These are phyloP conservation scores for Geranomyces variabilis DNA, from an alignment of 192 early-diverging fungal species.

Conservation along the genomic window DNA sequence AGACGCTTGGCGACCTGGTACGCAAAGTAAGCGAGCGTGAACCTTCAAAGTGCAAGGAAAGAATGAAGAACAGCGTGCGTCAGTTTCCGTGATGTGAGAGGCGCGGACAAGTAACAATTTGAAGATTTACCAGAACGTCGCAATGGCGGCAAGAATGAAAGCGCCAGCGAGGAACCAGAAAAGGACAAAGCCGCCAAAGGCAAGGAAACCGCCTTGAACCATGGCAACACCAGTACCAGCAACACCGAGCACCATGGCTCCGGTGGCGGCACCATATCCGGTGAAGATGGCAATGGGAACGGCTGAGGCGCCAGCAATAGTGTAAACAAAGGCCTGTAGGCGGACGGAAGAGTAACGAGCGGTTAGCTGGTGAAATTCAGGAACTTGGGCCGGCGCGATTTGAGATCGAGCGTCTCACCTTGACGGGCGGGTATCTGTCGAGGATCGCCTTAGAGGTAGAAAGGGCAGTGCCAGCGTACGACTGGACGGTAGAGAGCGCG, in stretches of 20 bases:
- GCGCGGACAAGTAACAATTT: not conserved
- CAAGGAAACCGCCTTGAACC: slow-evolving; percentile 47
- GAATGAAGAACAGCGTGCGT: not conserved
- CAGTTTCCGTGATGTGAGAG: too few relatives aligned
- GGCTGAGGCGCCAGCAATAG: slow-evolving; percentile 33
- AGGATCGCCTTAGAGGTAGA: slow-evolving; percentile 35
- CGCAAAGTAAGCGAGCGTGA: slow-evolving; percentile 46
- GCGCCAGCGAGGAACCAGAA: slow-evolving; percentile 44
- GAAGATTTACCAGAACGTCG: slow-evolving; percentile 41
- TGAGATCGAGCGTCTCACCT: slow-evolving; percentile 26
- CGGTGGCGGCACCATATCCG: slow-evolving; percentile 34
- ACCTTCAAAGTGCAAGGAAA: not conserved
- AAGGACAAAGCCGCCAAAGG: slow-evolving; percentile 46
- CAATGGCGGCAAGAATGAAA: slow-evolving; percentile 37
- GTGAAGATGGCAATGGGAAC: slow-evolving; percentile 42
- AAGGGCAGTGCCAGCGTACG: slow-evolving; percentile 18
- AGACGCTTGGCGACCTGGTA: slow-evolving; percentile 42
- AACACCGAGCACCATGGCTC: slow-evolving; percentile 36
- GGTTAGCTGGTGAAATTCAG: not conserved
- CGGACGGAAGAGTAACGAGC: not conserved
- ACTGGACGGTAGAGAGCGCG: slow-evolving; percentile 16
- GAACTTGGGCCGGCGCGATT: slow-evolving; percentile 15
- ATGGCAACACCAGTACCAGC: slow-evolving; percentile 43
- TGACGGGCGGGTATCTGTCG: slow-evolving; percentile 45
- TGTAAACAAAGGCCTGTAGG: slow-evolving; percentile 44